These are phyloP conservation scores for Xylaria telfairii DNA, from an alignment of 495 filamentous ascomycete genomes.

Conservation along the genomic window DNA sequence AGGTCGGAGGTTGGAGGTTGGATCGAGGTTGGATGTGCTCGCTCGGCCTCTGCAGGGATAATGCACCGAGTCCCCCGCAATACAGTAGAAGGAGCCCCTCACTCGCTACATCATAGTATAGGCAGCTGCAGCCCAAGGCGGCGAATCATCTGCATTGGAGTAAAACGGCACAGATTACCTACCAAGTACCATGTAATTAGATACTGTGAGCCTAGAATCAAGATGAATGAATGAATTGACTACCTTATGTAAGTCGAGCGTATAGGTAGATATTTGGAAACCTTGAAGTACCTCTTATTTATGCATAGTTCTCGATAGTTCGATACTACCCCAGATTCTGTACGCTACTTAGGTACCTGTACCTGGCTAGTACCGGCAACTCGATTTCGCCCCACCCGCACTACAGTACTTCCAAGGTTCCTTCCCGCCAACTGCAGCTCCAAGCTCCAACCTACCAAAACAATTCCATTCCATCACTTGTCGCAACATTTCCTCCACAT, in stretches of 20 bases:
- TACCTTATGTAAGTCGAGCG: too few relatives aligned
- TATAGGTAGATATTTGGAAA: too few relatives aligned
- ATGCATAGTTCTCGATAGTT: background rate
- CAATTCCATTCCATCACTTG: background rate
- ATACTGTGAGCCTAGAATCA: too few relatives aligned
- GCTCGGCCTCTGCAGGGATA: background rate
- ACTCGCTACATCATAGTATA: conserved; percentile 1
- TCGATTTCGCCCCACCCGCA: conserved; percentile 12
- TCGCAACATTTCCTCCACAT: background rate
- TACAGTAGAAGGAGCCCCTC: background rate
- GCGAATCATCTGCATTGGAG: too few relatives aligned
- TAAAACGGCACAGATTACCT: too few relatives aligned
- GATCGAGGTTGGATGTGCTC: background rate
- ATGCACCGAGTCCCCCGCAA: background rate
- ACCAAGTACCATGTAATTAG: too few relatives aligned
- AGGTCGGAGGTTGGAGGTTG: too few relatives aligned
- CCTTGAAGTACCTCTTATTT: background rate
- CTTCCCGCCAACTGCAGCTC: background rate
- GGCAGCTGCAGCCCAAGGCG: background rate
- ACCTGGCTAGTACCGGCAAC: background rate
- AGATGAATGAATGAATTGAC: too few relatives aligned
- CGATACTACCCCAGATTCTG: conserved; percentile 8
- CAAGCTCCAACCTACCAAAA: background rate
- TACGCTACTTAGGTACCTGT: background rate
- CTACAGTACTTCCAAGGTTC: too few relatives aligned